Conservation (phyloP, 768 basidiomycete species). For the Cystobasidium ongulense region DNA sequence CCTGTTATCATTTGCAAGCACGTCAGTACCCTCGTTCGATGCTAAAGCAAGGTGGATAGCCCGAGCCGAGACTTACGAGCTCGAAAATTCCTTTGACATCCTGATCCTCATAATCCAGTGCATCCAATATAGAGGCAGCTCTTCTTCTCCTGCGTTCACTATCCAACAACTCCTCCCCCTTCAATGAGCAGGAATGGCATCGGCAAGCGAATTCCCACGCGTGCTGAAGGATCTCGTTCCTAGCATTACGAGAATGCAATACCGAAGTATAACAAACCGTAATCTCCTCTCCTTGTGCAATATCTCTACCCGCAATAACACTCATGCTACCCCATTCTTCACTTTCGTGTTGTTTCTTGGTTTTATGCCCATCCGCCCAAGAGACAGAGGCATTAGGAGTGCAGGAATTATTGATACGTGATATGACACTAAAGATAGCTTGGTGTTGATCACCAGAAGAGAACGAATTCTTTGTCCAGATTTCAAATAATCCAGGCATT, state of each 20-base stretch:
- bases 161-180: not conserved
- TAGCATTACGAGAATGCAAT: not conserved
- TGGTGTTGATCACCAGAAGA: not conserved
- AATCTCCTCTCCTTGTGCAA: constrained; percentile 19
- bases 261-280: not conserved
- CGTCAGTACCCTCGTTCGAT: not conserved
- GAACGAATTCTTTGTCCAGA: not conserved
- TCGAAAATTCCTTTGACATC: not conserved
- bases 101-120: not conserved
- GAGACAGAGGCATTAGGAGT: not conserved
- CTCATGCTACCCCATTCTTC: not conserved
- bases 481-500: not conserved
- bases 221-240: not conserved
- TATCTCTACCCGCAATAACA: not conserved
- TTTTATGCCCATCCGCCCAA: not conserved
- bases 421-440: not conserved
- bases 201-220: not conserved
- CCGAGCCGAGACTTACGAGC: not conserved
- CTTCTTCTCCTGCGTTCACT: not conserved
- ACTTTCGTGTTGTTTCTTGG: not conserved
- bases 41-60: not conserved
- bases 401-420: constrained; percentile 4
- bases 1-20: not conserved
- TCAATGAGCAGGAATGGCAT: constrained; percentile 4
- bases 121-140: not conserved